Conservation (phyloP, 805 yeast species). For the Lipomyces sp. region DNA sequence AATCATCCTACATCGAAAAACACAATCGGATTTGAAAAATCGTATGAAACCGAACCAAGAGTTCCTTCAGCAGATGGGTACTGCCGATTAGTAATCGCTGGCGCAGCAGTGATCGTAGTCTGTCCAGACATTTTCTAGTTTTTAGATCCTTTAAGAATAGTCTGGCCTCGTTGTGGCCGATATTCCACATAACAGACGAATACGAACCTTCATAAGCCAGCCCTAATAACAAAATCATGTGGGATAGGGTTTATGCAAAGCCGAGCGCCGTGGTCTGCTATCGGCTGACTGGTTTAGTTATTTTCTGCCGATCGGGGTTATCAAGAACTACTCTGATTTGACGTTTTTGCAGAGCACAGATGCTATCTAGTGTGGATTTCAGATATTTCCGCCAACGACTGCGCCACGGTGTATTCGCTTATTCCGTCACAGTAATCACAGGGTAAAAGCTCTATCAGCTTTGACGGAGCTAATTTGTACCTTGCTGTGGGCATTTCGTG, state of each 20-base stretch:
- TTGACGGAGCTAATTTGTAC: neutral
- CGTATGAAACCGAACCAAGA: conserved; percentile 22
- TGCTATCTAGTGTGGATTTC: neutral
- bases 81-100: conserved; percentile 16
- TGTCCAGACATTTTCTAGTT: neutral
- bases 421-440: neutral
- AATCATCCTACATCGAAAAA: conserved; percentile 49
- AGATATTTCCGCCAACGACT: neutral
- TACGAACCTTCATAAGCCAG: too few relatives aligned
- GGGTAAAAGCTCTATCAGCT: neutral
- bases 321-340: neutral
- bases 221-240: too few relatives aligned
- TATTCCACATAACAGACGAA: too few relatives aligned
- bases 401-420: neutral
- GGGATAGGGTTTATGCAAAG: too few relatives aligned
- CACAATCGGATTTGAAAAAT: conserved; percentile 47
- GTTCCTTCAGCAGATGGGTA: neutral
- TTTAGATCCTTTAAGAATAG: neutral
- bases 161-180: too few relatives aligned
- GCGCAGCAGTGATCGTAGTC: conserved; percentile 19
- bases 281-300: neutral
- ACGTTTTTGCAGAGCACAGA: neutral
- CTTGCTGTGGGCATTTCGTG: neutral
- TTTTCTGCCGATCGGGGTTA: neutral
- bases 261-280: too few relatives aligned